Evolutionary conservation across 768 basidiomycete species (phyloP), one percentile per base, ranked within the genome.

Genomic region (Boletus reticuloceps): DNA sequence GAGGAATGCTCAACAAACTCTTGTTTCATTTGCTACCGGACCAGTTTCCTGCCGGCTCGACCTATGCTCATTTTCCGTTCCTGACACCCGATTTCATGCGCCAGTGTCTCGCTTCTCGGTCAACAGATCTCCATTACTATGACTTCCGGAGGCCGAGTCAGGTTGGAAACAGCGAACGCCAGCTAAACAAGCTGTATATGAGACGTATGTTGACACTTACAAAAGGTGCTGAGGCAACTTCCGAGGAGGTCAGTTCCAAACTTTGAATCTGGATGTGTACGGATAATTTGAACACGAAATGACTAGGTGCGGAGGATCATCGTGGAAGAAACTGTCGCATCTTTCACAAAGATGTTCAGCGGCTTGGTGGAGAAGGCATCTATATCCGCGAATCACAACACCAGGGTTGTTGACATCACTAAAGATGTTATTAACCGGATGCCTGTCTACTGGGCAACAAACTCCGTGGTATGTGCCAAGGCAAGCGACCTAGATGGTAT

Each of bases 1-100:
- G 90, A 17, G 90, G 89, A 17, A 79, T 89, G 71, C 77, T 93
- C 56, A 82, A 82, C 16, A 87, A 83, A 62, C 73, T 94, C 27
- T 78, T 94, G 50, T 86, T 88, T 77, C 78, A 81, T 46, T 83
- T 82, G 19, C 74, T 94, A 31, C 90, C 90, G 1, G 72, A 83
- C 20, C 76, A 86, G 58, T 94, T 88, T 69, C 81, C 83, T 12
- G 72, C 77, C 22, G 77, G 80, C 16, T 87, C 84, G 11, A 77
- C 78, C 4, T 89, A 90, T 62, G 89, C 82, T 2, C 85, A 88
- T 64, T 94, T 94, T 79, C 91, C 92, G 11, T 88, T 94, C 79
- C 64, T 88, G 63, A 81, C 80, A 5, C 90, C 91, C 5, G 54
- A 62, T 25, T 71, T 65, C 51, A 67, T 32, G 64, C 65, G 17